Base-by-base conservation (phyloP, 768 basidiomycete genomes). In the Leccinellum rugosiceps region DNA sequence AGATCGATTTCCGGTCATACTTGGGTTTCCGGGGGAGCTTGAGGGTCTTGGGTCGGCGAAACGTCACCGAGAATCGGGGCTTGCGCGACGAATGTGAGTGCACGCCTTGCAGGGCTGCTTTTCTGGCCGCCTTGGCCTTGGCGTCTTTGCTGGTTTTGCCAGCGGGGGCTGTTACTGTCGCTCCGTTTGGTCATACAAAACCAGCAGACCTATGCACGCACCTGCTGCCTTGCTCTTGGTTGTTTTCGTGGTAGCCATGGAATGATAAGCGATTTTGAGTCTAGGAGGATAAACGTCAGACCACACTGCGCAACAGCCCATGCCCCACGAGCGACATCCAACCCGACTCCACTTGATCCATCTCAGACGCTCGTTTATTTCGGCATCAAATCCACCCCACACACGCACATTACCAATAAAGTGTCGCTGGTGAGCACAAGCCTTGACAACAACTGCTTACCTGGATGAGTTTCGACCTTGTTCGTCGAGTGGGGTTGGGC, bases 31-130 rank as follows among this genome's bases (percentile, higher is more conserved):
- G 90, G 52, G 84, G 66, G 32, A 97, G 85, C 59, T 81, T 83
- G 61, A 98, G 84, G 56, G 97, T 98, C 82, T 93, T 95, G 60
- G 96, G 96, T 63, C 93, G 90, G 79, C 92, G 90, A 88, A 99
- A 98, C 32, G 92, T 88, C 57, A 94, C 93, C 35, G 87, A 87
- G 69, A 78, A 85, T 60, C 94, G 87, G 49, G 84, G 80, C 79
- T 96, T 97, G 76, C 93, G 88, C 65, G 83, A 71, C 17, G 83
- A 78, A 70, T 88, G 87, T 32, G 84, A 83, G 72, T 89, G 81
- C 45, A 84, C 85, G 59, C 94, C 95, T 73, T 92, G 92, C 54
- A 98, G 83, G 55, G 88, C 95, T 11, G 95, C 94, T 81, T 98
- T 98, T 81, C 95, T 97, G 45, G 97, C 94, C 44, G 88, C 80